Conservation (phyloP, 169 alveolate genomes). For the Amoebophrya sp. region DNA sequence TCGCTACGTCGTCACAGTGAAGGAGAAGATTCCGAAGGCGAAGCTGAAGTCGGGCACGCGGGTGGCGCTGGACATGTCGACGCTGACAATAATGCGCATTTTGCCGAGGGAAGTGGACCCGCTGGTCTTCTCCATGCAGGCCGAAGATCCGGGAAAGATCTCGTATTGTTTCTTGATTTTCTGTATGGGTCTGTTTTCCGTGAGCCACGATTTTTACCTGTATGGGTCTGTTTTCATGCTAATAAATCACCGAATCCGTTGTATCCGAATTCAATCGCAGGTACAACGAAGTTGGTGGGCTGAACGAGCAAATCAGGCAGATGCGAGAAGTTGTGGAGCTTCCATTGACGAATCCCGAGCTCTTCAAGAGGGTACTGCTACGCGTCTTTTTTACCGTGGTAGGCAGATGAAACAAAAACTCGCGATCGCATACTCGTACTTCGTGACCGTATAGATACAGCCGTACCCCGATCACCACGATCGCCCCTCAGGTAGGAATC, state of each 20-base stretch:
- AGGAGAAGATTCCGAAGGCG: conserved; percentile 76
- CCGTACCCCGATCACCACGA: not conserved
- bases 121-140: conserved; percentile 89
- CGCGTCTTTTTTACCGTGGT: not conserved
- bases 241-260: not conserved
- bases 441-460: too few relatives aligned
- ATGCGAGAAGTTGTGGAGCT: conserved; percentile 96
- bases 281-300: conserved; percentile 84
- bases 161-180: not conserved
- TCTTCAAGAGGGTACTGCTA: conserved; percentile 61
- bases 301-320: conserved; percentile 90
- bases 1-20: conserved; percentile 91
- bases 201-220: too few relatives aligned
- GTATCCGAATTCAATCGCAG: not conserved
- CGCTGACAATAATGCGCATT: conserved; percentile 90
- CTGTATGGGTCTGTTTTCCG: not conserved
- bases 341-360: conserved; percentile 95
- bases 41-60: conserved; percentile 88
- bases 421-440: not conserved
- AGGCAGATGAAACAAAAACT: not conserved
- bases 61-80: conserved; percentile 96
- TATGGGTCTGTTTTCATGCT: not conserved
- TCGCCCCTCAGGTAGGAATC: conserved; percentile 74
- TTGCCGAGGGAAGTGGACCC: conserved; percentile 98
- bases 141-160: conserved; percentile 85